Evolutionary conservation across 2,329 filamentous ascomycete species (phyloP).

Genomic region (Gaeumannomyces tritici): DNA sequence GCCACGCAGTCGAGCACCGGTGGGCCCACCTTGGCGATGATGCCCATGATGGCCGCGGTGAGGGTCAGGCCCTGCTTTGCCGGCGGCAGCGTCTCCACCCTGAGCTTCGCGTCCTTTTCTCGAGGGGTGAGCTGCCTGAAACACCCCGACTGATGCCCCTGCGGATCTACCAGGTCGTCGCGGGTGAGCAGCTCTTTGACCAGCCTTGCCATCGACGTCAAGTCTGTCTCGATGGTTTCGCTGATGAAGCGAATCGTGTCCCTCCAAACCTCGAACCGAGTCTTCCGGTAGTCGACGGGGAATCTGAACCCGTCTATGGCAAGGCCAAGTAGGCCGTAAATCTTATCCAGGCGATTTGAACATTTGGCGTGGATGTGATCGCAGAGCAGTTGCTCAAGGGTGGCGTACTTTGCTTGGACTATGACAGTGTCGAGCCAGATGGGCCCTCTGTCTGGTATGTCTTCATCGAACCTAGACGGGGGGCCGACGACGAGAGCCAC

Average conservation of each 20-base stretch:
- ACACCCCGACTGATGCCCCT: background rate
- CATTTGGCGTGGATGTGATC: slow-evolving; percentile 14
- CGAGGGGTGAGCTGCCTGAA: background rate
- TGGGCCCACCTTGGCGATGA: background rate
- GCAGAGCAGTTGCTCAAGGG: slow-evolving; percentile 12
- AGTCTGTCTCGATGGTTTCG: background rate
- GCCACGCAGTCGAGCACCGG: background rate
- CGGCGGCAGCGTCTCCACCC: too few relatives aligned
- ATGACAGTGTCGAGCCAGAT: slow-evolving; percentile 11
- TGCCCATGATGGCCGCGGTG: background rate
- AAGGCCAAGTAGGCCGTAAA: slow-evolving; percentile 19
- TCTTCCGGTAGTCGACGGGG: slow-evolving; percentile 17
- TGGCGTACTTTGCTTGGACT: slow-evolving; percentile 6
- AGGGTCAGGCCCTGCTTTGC: too few relatives aligned
- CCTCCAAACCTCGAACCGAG: slow-evolving; percentile 15
- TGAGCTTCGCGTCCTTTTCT: too few relatives aligned
- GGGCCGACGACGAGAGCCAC: background rate
- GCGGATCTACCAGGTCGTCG: background rate
- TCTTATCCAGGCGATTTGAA: slow-evolving; percentile 18
- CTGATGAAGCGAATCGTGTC: slow-evolving; percentile 12
- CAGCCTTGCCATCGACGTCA: background rate
- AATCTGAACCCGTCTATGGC: slow-evolving; percentile 15
- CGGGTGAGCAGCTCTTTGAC: background rate
- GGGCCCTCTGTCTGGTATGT: slow-evolving; percentile 1
- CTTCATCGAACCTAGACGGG: background rate